Evolutionary conservation across 495 filamentous ascomycete species (phyloP), one percentile per base, ranked within the genome.

Genomic region (Geoglossum glabrum): DNA sequence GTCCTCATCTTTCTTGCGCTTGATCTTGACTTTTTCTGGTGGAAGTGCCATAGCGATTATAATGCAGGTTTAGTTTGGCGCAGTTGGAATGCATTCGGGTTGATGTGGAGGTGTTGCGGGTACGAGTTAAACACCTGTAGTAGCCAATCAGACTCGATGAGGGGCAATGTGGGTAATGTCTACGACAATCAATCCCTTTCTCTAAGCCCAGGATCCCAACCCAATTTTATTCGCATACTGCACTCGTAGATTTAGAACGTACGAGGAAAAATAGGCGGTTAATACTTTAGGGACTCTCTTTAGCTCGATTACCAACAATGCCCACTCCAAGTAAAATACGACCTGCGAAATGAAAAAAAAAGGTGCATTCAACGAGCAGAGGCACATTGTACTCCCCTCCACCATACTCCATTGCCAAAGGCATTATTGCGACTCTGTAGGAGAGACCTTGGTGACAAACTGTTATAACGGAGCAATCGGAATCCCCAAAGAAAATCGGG

Each of bases 1-100:
- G 25, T 78, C 76, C 59, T 79, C 76, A 46, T 76, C 74, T 23
- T 74, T 73, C n/a, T 74, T 74, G 21, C 76, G 71, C 64, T 79
- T 79, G 64, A 79, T 74, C 9, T 71, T 73, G 46, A 79, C 75
- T 23, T 74, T 73, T 59, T 78, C 76, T 31, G 75, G 76, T 34
- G 74, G 75, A 38, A 74, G 63, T 23, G 71, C 50, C 75, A 78
- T 68, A 21, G n/a, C n/a, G n/a, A n/a, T n/a, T n/a, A n/a, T n/a
- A n/a, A n/a, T n/a, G n/a, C n/a, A n/a, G n/a, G n/a, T n/a, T n/a
- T n/a, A n/a, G n/a, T n/a, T n/a, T n/a, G n/a, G n/a, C n/a, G n/a
- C n/a, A n/a, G n/a, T n/a, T n/a, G n/a, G n/a, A n/a, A n/a, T n/a
- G n/a, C n/a, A n/a, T n/a, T n/a, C n/a, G n/a, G n/a, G n/a, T n/a